Evolutionary conservation across 805 yeast genomes (phyloP).

Genomic region (Lachancea lanzarotensis): DNA sequence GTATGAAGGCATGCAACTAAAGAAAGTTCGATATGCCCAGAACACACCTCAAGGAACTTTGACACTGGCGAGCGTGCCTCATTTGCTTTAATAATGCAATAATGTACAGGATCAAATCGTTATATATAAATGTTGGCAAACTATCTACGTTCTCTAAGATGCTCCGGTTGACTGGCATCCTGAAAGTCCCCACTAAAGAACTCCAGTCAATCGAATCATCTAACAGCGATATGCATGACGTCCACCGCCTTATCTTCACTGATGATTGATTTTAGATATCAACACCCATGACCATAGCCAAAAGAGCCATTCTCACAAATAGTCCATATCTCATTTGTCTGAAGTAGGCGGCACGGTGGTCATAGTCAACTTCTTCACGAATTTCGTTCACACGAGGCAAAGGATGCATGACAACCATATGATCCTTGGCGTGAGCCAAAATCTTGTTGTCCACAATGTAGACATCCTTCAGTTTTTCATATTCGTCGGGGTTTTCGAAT

Average conservation of each 20-base stretch:
- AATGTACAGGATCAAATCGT: background rate
- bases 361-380: conserved; percentile 97
- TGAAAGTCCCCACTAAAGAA: conserved; percentile 18
- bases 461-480: conserved; percentile 81
- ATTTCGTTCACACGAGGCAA: conserved; percentile 95
- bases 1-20: background rate
- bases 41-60: background rate
- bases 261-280: conserved; percentile 44
- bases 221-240: background rate
- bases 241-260: background rate
- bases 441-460: conserved; percentile 91
- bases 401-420: conserved; percentile 99
- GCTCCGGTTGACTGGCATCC: background rate
- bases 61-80: background rate
- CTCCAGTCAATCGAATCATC: background rate
- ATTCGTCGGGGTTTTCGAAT: conserved; percentile 67
- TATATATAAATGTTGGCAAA: background rate
- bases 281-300: conserved; percentile 96
- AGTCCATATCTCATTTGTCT: conserved; percentile 99
- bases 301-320: conserved; percentile 96
- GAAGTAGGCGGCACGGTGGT: conserved; percentile 98
- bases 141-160: background rate
- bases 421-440: conserved; percentile 87
- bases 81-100: background rate
- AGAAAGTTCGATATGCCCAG: background rate